phyloP scores from a whole-genome alignment of 2,329 filamentous ascomycete genomes.

The Stemphylium vesicarium region DNA sequence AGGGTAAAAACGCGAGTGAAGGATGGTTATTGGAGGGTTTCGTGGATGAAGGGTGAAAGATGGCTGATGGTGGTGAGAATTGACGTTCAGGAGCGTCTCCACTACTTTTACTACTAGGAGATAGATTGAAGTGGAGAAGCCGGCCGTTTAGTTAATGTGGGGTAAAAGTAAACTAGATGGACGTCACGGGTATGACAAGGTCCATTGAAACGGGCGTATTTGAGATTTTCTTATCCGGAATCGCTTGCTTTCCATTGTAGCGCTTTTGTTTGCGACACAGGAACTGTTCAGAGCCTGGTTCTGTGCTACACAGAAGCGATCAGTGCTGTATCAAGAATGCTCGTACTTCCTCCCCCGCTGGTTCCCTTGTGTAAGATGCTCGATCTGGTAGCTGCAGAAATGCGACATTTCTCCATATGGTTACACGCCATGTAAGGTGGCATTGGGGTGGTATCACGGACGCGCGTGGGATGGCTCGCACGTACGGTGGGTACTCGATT shows the following conservation, averaged over 20 bases:
- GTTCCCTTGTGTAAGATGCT: background rate
- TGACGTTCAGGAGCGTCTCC: no score
- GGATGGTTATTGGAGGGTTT: no score
- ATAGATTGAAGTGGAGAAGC: no score
- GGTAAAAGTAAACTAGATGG: background rate
- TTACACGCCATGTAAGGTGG: background rate
- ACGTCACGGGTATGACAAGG: background rate
- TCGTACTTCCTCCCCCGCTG: background rate
- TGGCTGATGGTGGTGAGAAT: no score
- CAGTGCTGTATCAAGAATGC: background rate
- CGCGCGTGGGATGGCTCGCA: background rate
- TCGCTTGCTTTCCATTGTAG: background rate
- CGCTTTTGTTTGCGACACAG: background rate
- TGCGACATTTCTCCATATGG: background rate
- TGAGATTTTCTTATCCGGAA: no score
- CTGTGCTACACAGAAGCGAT: background rate
- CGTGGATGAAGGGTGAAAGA: no score
- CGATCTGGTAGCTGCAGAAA: background rate
- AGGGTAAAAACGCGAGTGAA: no score
- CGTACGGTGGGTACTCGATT: background rate
- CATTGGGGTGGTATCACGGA: background rate
- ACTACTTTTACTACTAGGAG: no score
- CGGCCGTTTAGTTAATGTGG: background rate
- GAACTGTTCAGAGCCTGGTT: background rate
- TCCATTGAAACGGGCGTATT: no score